Base-by-base conservation (phyloP, 129 eudicot genomes). In the Artemisia argyi region DNA sequence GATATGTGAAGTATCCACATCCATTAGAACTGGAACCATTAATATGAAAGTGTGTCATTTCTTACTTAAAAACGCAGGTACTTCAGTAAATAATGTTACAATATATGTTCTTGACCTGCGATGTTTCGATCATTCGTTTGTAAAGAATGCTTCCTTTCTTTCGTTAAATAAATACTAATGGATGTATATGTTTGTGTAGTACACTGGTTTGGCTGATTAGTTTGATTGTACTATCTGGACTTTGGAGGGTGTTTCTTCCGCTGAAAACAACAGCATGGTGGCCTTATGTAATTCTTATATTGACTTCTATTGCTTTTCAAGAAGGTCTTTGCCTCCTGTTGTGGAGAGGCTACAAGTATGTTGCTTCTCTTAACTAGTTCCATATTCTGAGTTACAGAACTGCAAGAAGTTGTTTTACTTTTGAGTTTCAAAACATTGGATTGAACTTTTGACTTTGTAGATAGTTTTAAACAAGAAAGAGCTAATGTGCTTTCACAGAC, bases 201-300 rank as follows among this genome's bases (percentile, higher is more conserved):
- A 90, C 98, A 12, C 69, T 94, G 82, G 59, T 86, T 64, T 94
- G 98, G 98, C 86, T 94, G 75, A 86, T 94, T 65, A 94, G 91
- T 84, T 83, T 94, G 82, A 94, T 94, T 32, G 82, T 85, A 19
- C 79, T 94, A 16, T 94, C 98, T 66, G 98, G 86, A 42, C 13
- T 94, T 11, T 94, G 98, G 98, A 87, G 88, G 79, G 83, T 85
- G 66, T 94, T 94, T 75, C 96, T 94, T 48, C 98, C 97, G 0
- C 70, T 94, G 26, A 74, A 83, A 80, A 75, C 96, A 79, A 71
- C 85, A 16, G 75, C 89, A 49, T 87, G 73, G 77, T 94, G 97
- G 98, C 96, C 96, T 14, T 87, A 82, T 65, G 87, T 76, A 1
- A 24, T 90, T 26, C 82, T 94, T 50, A 85, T 90, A 12, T 61